Conservation (phyloP, 177 flowering plant species). For the Telopea speciosissima region DNA sequence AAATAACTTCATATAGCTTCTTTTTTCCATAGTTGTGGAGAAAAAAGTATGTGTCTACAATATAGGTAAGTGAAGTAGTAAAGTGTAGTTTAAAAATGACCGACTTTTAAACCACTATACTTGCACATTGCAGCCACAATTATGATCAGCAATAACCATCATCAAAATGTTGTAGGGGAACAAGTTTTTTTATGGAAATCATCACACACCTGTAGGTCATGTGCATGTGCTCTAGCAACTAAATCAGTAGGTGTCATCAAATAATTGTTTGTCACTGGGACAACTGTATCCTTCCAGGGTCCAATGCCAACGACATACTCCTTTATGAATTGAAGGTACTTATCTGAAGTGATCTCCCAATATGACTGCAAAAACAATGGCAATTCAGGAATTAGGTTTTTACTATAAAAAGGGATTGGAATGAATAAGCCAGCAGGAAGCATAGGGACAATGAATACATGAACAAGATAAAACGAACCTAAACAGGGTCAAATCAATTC, state of each 20-base stretch:
- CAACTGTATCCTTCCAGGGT: conserved; percentile 96
- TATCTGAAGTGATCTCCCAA: conserved; percentile 83
- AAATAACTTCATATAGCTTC: neutral
- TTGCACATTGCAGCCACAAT: neutral
- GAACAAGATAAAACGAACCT: too few relatives aligned
- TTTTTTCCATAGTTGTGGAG: too few relatives aligned
- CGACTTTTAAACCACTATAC: neutral
- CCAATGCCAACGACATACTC: conserved; percentile 92
- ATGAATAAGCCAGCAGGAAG: neutral
- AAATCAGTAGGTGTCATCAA: conserved; percentile 70
- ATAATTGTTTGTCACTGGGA: conserved; percentile 55
- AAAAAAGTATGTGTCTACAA: too few relatives aligned
- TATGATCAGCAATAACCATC: neutral
- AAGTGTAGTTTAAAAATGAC: too few relatives aligned
- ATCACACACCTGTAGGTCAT: conserved; percentile 69
- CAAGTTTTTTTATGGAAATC: neutral
- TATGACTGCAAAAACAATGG: conserved; percentile 53
- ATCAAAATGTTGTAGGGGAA: neutral
- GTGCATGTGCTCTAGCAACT: conserved; percentile 87
- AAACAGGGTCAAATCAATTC: too few relatives aligned
- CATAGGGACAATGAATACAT: too few relatives aligned
- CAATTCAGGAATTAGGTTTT: neutral
- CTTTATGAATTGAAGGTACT: conserved; percentile 68
- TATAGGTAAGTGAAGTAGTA: too few relatives aligned
- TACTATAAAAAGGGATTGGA: neutral